Evolutionary conservation across 2,329 filamentous ascomycete genomes (phyloP), one percentile per base, ranked within the genome.

Genomic region (Thielaviopsis ethacetica): DNA sequence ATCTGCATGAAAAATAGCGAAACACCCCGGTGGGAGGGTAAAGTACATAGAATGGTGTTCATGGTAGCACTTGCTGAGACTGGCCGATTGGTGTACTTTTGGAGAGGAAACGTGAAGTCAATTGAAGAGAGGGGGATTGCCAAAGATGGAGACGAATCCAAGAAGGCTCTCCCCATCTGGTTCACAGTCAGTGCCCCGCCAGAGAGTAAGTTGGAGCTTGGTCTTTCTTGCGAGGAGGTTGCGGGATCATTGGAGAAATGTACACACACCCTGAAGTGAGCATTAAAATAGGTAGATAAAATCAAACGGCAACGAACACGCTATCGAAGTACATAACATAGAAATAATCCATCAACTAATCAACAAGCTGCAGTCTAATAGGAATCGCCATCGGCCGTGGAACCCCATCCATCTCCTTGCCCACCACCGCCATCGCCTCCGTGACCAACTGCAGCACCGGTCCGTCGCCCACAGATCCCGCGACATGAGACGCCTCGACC

Each of bases 191-290:
- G 19, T 49, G 1, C 72, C 72, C 4, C 67, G 73, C 0, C 76
- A 79, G 19, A 79, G 85, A 49, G n/a, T 12, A 21, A 22, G 59
- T 71, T 76, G 2, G 78, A 93, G 38, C 76, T 76, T 24, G 88
- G 83, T 62, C 81, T 91, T 54, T 86, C 88, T 68, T 97, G 91
- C 63, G 91, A 96, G 70, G 84, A 89, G 51, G 85, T 97, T 65
- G 88, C 83, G 2, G 82, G 82, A 1, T 83, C 81, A 0, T 67
- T 73, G 34, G 67, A 77, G 47, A 64, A 67, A 26, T 54, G 34
- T 41, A 50, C 38, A 12, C 12, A 50, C 13, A 44, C 41, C 15
- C 22, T 57, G 19, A 27, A 50, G n/a, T 57, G 44, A 57, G 12
- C 17, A 24, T 47, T 12, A 50, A 21, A 6, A 53, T 53, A 26